These are phyloP conservation scores for Mycothermus thermophilus DNA, from an alignment of 495 filamentous ascomycete species.

Conservation along the genomic window DNA sequence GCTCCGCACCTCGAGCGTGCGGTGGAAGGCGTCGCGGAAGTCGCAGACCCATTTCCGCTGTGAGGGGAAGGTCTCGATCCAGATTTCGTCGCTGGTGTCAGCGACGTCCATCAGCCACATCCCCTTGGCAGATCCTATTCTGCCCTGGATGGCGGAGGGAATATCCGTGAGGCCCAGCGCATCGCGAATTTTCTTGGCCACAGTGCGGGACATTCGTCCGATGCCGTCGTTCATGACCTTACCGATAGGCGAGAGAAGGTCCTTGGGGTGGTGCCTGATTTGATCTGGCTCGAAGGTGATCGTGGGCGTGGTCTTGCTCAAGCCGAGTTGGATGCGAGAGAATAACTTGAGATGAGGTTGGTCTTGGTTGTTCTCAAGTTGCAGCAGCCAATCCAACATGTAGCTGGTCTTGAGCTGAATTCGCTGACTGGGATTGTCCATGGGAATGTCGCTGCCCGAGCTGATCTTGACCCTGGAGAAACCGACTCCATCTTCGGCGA, in stretches of 20 bases:
- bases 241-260: constrained; percentile 22
- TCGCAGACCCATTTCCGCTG: constrained; percentile 69
- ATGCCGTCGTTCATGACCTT: constrained; percentile 76
- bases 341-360: constrained; percentile 26
- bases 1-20: constrained; percentile 61
- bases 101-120: constrained; percentile 64
- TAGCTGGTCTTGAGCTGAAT: constrained; percentile 16
- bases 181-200: constrained; percentile 47
- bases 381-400: constrained; percentile 33
- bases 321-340: constrained; percentile 31
- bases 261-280: constrained; percentile 19
- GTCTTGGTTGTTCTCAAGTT: constrained; percentile 21
- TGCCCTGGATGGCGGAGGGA: constrained; percentile 65
- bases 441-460: constrained; percentile 1
- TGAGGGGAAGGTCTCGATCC: constrained; percentile 67
- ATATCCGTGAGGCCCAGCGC: constrained; percentile 43
- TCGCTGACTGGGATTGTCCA: constrained; percentile 12
- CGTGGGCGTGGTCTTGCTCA: constrained; percentile 30
- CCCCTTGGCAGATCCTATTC: constrained; percentile 77
- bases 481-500: constrained; percentile 28
- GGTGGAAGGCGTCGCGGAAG: constrained; percentile 30
- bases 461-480: constrained; percentile 11
- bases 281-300: constrained; percentile 23
- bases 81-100: constrained; percentile 33
- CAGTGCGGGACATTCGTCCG: constrained; percentile 49